phyloP scores from a whole-genome alignment of 768 basidiomycete species.

The Leucosporidium scottii region DNA sequence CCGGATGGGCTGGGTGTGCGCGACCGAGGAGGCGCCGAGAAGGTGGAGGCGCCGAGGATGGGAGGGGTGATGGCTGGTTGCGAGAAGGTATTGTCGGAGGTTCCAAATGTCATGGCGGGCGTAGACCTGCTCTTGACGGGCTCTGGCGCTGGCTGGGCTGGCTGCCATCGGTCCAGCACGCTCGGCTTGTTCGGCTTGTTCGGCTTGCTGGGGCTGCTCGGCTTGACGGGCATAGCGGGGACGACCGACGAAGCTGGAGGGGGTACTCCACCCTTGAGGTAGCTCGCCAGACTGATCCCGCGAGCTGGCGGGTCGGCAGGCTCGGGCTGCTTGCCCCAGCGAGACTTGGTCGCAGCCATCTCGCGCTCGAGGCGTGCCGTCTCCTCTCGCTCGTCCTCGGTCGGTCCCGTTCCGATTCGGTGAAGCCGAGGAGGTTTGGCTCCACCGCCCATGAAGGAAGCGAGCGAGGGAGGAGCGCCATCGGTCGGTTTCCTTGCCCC shows the following conservation, averaged over 20 bases:
- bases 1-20: background rate
- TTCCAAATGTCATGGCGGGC: too few species aligned
- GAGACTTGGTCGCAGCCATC: constrained; percentile 19
- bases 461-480: constrained; percentile 9
- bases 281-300: constrained; percentile 14
- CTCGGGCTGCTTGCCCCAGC: constrained; percentile 8
- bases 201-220: too few species aligned
- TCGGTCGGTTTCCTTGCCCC: background rate
- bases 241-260: too few species aligned
- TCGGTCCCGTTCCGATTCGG: constrained; percentile 16
- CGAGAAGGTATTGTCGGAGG: too few species aligned
- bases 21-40: background rate
- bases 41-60: too few species aligned
- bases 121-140: too few species aligned
- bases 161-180: too few species aligned
- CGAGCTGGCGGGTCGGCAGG: background rate
- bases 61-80: too few species aligned
- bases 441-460: constrained; percentile 29
- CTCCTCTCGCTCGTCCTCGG: constrained; percentile 18
- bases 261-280: constrained; percentile 10
- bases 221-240: too few species aligned
- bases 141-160: too few species aligned
- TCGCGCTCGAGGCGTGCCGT: constrained; percentile 25
- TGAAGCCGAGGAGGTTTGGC: constrained; percentile 4
- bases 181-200: too few species aligned